Evolutionary conservation across 176 grass and related monocot genomes (phyloP).

Genomic region (Juncus effusus): DNA sequence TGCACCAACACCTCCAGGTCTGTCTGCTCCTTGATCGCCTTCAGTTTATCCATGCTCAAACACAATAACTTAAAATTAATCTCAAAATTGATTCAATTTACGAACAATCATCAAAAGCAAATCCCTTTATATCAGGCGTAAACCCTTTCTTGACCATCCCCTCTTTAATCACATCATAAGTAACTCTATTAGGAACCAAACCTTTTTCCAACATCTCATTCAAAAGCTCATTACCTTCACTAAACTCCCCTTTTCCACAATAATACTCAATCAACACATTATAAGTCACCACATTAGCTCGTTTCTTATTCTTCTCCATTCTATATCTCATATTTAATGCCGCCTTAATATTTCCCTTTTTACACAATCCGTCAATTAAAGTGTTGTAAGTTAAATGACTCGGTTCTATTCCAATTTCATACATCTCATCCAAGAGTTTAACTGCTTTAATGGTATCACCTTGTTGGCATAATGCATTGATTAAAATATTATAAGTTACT

Average conservation of each 20-base stretch:
- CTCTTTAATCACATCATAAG: constrained; percentile 63
- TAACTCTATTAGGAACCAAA: constrained; percentile 24
- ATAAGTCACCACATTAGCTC: constrained; percentile 54
- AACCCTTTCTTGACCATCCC: constrained; percentile 74
- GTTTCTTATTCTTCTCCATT: constrained; percentile 64
- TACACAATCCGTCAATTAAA: constrained; percentile 69
- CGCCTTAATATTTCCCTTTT: constrained; percentile 50
- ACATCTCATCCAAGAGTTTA: constrained; percentile 75
- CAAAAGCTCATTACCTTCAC: constrained; percentile 47
- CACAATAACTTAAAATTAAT: no score
- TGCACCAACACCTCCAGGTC: constrained; percentile 49
- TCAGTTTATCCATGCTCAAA: constrained; percentile 50
- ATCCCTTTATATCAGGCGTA: constrained; percentile 55
- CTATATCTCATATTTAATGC: constrained; percentile 53
- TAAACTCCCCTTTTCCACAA: constrained; percentile 43
- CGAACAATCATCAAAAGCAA: constrained; percentile 25
- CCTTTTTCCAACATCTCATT: no score
- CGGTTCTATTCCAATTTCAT: constrained; percentile 44
- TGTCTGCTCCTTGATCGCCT: constrained; percentile 64
- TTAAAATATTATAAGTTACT: constrained; percentile 59
- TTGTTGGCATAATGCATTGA: constrained; percentile 39
- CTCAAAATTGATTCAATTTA: constrained; percentile 6
- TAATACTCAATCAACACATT: constrained; percentile 38
- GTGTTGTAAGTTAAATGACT: constrained; percentile 58
- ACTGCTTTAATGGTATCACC: constrained; percentile 55